phyloP scores from a whole-genome alignment of 805 yeast genomes.

The Teunomyces aglyptinius region DNA sequence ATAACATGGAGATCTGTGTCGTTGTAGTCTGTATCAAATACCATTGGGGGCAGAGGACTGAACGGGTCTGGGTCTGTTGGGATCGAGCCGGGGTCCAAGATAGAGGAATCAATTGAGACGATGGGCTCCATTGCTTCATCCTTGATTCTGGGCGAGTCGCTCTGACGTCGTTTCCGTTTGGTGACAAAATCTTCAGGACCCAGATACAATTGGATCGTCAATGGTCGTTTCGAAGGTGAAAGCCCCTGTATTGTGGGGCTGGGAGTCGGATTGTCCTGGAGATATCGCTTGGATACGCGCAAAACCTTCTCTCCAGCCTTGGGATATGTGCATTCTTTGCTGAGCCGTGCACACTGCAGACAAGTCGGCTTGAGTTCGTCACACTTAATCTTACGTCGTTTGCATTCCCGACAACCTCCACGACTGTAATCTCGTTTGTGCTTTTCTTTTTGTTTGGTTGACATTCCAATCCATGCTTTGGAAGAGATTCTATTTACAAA shows the following conservation, averaged over 20 bases:
- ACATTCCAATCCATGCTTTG: slow-evolving; percentile 4
- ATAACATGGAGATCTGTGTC: slow-evolving; percentile 34
- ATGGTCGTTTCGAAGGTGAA: not conserved
- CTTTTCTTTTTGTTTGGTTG: slow-evolving; percentile 5
- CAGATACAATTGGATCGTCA: slow-evolving; percentile 8
- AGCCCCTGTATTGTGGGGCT: not conserved
- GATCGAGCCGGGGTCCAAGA: not conserved
- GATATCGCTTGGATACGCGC: slow-evolving; percentile 20
- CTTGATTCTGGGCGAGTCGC: not conserved
- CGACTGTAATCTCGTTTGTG: slow-evolving; percentile 27
- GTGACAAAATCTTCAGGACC: slow-evolving; percentile 9
- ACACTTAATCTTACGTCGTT: slow-evolving; percentile 43
- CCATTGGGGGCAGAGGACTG: not conserved
- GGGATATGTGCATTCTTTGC: slow-evolving; percentile 36
- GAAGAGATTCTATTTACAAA: not conserved
- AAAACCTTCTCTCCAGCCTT: slow-evolving; percentile 34
- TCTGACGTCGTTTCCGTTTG: not conserved
- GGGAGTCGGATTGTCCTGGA: slow-evolving; percentile 5
- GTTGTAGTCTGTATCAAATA: slow-evolving; percentile 11
- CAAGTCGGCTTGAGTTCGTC: slow-evolving; percentile 35
- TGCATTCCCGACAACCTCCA: slow-evolving; percentile 43
- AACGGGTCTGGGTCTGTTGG: not conserved
- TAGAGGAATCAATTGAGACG: not conserved
- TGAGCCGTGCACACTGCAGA: slow-evolving; percentile 30
- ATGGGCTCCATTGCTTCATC: not conserved